A percentile compares a stretch with the other conserved stretches of the same genome.
These are phyloP conservation scores for Brachypodium distachyon DNA, from an alignment of 202 grass and related monocot species.

Conservation along the genomic window DNA sequence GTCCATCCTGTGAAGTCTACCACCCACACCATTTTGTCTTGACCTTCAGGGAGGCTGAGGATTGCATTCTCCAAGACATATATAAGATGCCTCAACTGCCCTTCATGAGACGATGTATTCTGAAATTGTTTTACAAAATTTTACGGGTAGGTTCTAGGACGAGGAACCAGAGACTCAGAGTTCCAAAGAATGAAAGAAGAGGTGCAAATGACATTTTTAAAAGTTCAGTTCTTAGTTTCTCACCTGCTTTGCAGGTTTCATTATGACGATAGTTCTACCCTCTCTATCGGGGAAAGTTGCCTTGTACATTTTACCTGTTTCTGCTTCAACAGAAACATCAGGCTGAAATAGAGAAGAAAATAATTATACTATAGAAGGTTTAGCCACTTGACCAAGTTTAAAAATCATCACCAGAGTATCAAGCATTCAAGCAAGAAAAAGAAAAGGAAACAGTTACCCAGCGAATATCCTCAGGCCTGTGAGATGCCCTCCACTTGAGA, in stretches of 20 bases:
- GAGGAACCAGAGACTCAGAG: not conserved
- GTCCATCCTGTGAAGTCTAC: slow-evolving; percentile 98
- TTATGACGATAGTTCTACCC: slow-evolving; percentile 54
- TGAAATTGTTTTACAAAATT: slow-evolving; percentile 17
- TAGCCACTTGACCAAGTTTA: not conserved
- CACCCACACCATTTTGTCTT: slow-evolving; percentile 91
- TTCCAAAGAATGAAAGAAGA: not conserved
- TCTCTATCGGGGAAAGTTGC: slow-evolving; percentile 75
- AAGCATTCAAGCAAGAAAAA: not conserved
- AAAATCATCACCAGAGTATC: not conserved
- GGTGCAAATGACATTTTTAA: not conserved
- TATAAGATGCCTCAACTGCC: slow-evolving; percentile 58
- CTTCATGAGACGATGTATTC: slow-evolving; percentile 70
- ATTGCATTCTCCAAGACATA: slow-evolving; percentile 86
- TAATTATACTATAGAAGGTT: not conserved
- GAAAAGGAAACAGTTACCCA: slow-evolving; percentile 43
- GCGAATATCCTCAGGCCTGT: slow-evolving; percentile 67
- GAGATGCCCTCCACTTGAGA: slow-evolving; percentile 72
- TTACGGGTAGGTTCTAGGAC: not conserved
- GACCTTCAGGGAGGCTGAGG: slow-evolving; percentile 53
- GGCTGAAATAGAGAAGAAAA: slow-evolving; percentile 29
- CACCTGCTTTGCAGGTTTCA: slow-evolving; percentile 77
- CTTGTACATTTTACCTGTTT: slow-evolving; percentile 87
- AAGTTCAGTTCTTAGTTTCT: not conserved
- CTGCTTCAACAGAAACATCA: slow-evolving; percentile 68